Conservation (phyloP, 805 yeast species). For the Komagataella ulmi region DNA sequence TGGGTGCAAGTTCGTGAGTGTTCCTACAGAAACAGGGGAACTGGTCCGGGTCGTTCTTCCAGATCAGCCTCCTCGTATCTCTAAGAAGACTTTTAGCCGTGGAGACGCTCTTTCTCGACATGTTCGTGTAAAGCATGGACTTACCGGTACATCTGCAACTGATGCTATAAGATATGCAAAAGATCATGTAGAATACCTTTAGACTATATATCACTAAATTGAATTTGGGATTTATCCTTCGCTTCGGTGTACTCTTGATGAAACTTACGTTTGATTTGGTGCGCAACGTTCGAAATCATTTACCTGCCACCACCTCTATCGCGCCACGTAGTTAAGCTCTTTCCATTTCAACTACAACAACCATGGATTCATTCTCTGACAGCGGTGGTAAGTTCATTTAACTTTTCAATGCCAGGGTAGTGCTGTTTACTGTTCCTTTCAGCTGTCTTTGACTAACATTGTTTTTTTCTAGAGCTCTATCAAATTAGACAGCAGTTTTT, state of each 20-base stretch:
- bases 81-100: conserved; percentile 68
- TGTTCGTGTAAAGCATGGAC: conserved; percentile 79
- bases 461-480: conserved; percentile 28
- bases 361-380: conserved; percentile 13
- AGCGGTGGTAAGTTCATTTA: conserved; percentile 33
- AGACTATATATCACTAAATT: background rate
- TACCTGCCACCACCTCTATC: background rate
- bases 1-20: conserved; percentile 12
- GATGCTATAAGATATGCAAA: conserved; percentile 65
- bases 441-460: background rate
- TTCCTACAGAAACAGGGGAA: conserved; percentile 4
- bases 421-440: no score
- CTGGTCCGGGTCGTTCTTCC: conserved; percentile 13
- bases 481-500: conserved; percentile 45
- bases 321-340: background rate
- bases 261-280: no score
- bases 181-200: conserved; percentile 53
- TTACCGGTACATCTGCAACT: conserved; percentile 51
- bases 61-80: conserved; percentile 10
- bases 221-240: background rate
- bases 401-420: conserved; percentile 37
- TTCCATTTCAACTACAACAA: background rate
- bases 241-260: background rate
- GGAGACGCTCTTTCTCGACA: conserved; percentile 93
- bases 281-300: background rate